Conservation (phyloP, 345 rosid genomes). For the Sapria himalayana region DNA sequence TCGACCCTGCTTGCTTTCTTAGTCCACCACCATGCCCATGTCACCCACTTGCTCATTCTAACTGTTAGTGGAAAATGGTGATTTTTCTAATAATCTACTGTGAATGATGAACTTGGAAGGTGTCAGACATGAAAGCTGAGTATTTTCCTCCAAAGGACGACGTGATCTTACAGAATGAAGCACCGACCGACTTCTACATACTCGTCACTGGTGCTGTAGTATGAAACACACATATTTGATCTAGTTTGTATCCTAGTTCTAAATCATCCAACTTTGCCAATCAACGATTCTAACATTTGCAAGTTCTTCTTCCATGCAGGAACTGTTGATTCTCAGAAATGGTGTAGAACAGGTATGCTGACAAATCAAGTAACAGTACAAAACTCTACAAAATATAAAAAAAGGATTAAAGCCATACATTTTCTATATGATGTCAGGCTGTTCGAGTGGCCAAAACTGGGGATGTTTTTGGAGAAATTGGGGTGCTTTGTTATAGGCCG, state of each 20-base stretch:
- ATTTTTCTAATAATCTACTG: not conserved
- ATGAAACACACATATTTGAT: not conserved
- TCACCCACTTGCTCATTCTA: too few species aligned
- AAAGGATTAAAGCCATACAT: too few species aligned
- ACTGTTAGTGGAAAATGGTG: too few species aligned
- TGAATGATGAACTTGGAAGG: constrained; percentile 11
- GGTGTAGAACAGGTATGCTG: constrained; percentile 16
- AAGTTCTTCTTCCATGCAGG: constrained; percentile 4
- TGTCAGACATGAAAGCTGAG: constrained; percentile 19
- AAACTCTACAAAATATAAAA: too few species aligned
- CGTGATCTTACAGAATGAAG: constrained; percentile 17
- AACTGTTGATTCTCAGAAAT: constrained; percentile 8
- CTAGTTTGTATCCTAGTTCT: too few species aligned
- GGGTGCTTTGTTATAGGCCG: constrained; percentile 72
- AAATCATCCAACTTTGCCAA: too few species aligned
- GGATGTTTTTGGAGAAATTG: constrained; percentile 71
- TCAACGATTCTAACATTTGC: constrained; percentile 1
- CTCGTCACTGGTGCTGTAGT: constrained; percentile 17
- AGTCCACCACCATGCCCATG: too few species aligned
- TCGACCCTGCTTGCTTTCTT: too few species aligned
- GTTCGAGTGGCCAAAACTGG: constrained; percentile 55
- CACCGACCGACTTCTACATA: constrained; percentile 15
- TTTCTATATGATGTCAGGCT: constrained; percentile 21
- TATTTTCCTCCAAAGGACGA: constrained; percentile 17
- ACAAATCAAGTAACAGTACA: too few species aligned